Base-by-base conservation (phyloP, 768 basidiomycete species). In the Albatrellus ellisii region DNA sequence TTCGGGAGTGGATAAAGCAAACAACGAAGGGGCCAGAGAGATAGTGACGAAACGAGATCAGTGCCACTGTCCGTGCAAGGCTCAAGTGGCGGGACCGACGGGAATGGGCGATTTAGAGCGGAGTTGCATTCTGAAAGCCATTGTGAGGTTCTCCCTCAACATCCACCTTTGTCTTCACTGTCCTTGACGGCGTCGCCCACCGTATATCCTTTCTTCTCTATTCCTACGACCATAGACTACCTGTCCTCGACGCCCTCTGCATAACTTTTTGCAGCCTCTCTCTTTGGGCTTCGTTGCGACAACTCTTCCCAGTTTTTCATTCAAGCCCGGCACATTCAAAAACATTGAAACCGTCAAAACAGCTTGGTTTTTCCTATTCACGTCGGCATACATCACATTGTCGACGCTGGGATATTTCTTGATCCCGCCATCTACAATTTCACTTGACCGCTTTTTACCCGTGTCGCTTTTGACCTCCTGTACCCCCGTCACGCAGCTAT, bases 401-500 rank as follows among this genome's bases (percentile, higher is more conserved):
- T n/a, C n/a, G n/a, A n/a, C n/a, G n/a, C n/a, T n/a, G n/a, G n/a
- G n/a, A n/a, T n/a, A n/a, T n/a, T n/a, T n/a, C n/a, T n/a, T n/a
- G n/a, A n/a, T n/a, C n/a, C n/a, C n/a, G n/a, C n/a, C n/a, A n/a
- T n/a, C n/a, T n/a, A n/a, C n/a, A n/a, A n/a, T n/a, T n/a, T n/a
- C n/a, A n/a, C n/a, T n/a, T n/a, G n/a, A n/a, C 22, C 40, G 17
- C 17, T 31, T 21, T 20, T 24, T 15, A 17, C 24, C 24, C 15
- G 9, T 21, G 20, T n/a, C n/a, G n/a, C 28, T 24, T 36, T 26
- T 39, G 26, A 14, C 15, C 41, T 36, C 35, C 46, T 32, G 25
- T 39, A 43, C 24, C 39, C n/a, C 27, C 26, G 42, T 45, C 41
- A 35, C 29, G 6, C 28, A 41, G 17, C 38, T 63, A 88, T 89